phyloP scores from a whole-genome alignment of 495 filamentous ascomycete genomes.

The Mycothermus thermophilus region DNA sequence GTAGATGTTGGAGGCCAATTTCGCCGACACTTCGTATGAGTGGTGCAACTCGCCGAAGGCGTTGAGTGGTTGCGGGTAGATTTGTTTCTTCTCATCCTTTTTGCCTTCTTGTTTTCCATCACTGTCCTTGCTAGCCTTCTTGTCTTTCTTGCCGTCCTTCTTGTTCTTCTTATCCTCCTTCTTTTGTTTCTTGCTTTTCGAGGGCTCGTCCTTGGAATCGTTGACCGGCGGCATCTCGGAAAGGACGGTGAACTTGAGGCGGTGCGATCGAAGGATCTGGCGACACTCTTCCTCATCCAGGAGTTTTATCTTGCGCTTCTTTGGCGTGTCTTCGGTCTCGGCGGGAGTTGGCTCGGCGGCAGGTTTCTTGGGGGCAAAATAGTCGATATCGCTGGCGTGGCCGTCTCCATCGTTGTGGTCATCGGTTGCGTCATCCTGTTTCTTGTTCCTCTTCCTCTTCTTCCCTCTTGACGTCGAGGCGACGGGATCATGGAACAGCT shows the following conservation, averaged over 20 bases:
- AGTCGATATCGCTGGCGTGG: conserved; percentile 30
- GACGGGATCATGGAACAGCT: conserved; percentile 35
- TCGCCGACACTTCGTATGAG: conserved; percentile 52
- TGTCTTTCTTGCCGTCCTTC: conserved; percentile 19
- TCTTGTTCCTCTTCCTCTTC: conserved; percentile 34
- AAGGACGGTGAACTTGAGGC: conserved; percentile 72
- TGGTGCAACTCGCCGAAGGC: conserved; percentile 60
- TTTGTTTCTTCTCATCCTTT: conserved; percentile 38
- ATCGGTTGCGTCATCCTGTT: conserved; percentile 9
- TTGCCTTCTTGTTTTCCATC: conserved; percentile 33
- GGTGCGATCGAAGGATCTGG: conserved; percentile 64
- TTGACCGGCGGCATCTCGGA: conserved; percentile 16
- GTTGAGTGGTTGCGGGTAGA: conserved; percentile 64
- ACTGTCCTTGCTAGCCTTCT: conserved; percentile 39
- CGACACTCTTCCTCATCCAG: conserved; percentile 54
- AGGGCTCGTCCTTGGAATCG: conserved; percentile 24
- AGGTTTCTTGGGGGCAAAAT: conserved; percentile 29
- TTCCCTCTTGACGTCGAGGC: conserved; percentile 18
- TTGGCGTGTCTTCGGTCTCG: conserved; percentile 12
- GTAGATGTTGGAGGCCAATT: conserved; percentile 64
- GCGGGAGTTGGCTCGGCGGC: conserved; percentile 2
- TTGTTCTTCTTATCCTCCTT: conserved; percentile 22
- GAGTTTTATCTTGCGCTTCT: conserved; percentile 17
- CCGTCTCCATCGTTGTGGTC: conserved; percentile 21
- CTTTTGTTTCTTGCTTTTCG: conserved; percentile 39